Conservation (phyloP, 2,329 filamentous ascomycete genomes). For the Diaporthe citri region DNA sequence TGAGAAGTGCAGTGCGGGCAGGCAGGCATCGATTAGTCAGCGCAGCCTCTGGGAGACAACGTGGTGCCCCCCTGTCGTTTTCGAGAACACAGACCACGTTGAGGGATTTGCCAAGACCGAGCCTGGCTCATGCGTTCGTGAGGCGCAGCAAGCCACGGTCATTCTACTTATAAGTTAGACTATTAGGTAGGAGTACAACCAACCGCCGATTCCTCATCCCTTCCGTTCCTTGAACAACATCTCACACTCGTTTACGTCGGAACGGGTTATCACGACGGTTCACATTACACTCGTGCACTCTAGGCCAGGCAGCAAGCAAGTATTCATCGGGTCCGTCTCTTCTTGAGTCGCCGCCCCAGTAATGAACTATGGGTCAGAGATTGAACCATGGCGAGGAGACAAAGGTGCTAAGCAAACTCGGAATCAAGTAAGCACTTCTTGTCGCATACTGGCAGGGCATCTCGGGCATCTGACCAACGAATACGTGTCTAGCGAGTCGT, state of each 20-base stretch:
- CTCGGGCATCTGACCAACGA: slow-evolving; percentile 16
- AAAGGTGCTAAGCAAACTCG: slow-evolving; percentile 41
- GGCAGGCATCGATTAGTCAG: not conserved
- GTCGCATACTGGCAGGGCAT: slow-evolving; percentile 33
- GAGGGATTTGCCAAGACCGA: not conserved
- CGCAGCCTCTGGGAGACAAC: not conserved
- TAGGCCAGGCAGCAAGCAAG: not conserved
- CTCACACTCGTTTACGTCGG: not conserved
- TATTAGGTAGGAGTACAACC: not conserved
- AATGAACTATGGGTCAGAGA: slow-evolving; percentile 29
- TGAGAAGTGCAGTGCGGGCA: not conserved
- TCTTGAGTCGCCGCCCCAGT: slow-evolving; percentile 1
- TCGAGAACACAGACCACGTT: not conserved
- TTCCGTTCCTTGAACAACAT: not conserved
- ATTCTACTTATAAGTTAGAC: not conserved
- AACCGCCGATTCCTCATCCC: not conserved
- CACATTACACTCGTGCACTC: not conserved
- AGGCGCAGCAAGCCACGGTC: not conserved
- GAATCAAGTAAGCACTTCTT: slow-evolving; percentile 42
- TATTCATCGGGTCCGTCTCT: not conserved
- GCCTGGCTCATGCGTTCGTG: not conserved
- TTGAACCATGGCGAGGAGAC: slow-evolving; percentile 33
- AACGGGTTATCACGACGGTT: not conserved
- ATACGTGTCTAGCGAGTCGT: slow-evolving; percentile 27
- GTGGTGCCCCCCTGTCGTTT: not conserved